These are phyloP conservation scores for Lachnellula hyalina DNA, from an alignment of 2,329 filamentous ascomycete genomes.

Conservation along the genomic window DNA sequence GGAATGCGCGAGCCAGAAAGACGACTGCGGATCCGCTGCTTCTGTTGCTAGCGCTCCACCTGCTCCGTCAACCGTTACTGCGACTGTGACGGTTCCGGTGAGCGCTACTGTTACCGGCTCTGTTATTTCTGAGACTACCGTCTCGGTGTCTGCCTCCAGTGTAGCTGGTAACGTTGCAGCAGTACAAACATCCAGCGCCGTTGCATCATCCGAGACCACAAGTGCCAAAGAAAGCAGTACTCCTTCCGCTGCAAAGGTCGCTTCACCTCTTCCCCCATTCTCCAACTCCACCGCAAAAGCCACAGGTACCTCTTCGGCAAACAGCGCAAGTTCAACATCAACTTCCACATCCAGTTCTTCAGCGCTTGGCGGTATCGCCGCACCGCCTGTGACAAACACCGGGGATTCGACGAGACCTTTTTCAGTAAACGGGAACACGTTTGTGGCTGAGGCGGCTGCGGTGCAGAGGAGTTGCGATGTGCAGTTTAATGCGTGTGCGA, in stretches of 20 bases:
- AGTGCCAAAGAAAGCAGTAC: background rate
- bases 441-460: constrained; percentile 50
- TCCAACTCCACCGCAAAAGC: constrained; percentile 4
- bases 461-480: constrained; percentile 56
- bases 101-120: background rate
- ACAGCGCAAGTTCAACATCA: background rate
- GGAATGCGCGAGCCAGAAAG: constrained; percentile 17
- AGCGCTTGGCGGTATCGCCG: constrained; percentile 42
- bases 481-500: constrained; percentile 56
- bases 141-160: background rate
- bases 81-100: background rate
- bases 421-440: constrained; percentile 50
- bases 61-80: constrained; percentile 8
- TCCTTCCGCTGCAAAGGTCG: no score
- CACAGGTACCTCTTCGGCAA: background rate
- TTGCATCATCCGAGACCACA: constrained; percentile 1
- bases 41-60: constrained; percentile 8
- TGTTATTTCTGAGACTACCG: constrained; percentile 1
- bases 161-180: background rate
- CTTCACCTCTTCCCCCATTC: background rate
- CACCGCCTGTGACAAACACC: constrained; percentile 45
- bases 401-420: constrained; percentile 49
- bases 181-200: constrained; percentile 1
- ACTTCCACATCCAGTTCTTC: constrained; percentile 1
- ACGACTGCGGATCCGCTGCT: constrained; percentile 16